Conservation (phyloP, 2,329 filamentous ascomycete genomes). For the Pseudogymnoascus sp. region DNA sequence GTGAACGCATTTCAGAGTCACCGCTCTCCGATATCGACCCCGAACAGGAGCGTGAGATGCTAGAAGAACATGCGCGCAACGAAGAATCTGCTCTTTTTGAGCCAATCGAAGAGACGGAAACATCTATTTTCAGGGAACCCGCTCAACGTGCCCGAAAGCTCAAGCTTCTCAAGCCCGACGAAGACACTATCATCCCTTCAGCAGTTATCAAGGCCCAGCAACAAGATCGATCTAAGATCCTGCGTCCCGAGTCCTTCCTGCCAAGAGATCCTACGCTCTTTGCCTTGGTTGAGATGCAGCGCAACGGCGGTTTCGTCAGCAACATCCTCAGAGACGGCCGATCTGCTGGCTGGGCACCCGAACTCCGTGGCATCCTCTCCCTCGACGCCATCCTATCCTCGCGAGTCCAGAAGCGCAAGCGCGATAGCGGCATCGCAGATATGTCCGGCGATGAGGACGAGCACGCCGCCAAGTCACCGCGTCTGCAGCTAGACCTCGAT, state of each 20-base stretch:
- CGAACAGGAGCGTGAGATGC: slow-evolving; percentile 52
- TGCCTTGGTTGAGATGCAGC: slow-evolving; percentile 86
- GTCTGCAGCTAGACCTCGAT: slow-evolving; percentile 50
- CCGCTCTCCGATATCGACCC: slow-evolving; percentile 66
- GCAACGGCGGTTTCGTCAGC: slow-evolving; percentile 81
- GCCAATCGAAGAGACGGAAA: slow-evolving; percentile 47
- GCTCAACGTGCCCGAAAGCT: slow-evolving; percentile 72
- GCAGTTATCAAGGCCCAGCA: slow-evolving; percentile 81
- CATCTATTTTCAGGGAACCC: slow-evolving; percentile 58
- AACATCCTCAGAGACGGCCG: slow-evolving; percentile 78
- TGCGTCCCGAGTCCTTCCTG: slow-evolving; percentile 75
- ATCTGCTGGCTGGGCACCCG: slow-evolving; percentile 78
- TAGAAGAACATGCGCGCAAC: slow-evolving; percentile 43
- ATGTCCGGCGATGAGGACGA: slow-evolving; percentile 63
- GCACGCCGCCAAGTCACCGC: slow-evolving; percentile 60
- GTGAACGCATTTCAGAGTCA: slow-evolving; percentile 60
- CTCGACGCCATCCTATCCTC: slow-evolving; percentile 71
- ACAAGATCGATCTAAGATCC: slow-evolving; percentile 75
- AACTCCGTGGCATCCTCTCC: slow-evolving; percentile 87
- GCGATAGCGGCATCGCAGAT: slow-evolving; percentile 79
- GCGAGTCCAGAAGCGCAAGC: slow-evolving; percentile 86
- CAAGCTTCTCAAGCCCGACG: slow-evolving; percentile 76
- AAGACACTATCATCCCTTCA: slow-evolving; percentile 69
- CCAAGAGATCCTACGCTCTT: slow-evolving; percentile 82
- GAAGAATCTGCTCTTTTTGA: slow-evolving; percentile 53